phyloP scores from a whole-genome alignment of 495 filamentous ascomycete species.

The Lepidopterella palustris region DNA sequence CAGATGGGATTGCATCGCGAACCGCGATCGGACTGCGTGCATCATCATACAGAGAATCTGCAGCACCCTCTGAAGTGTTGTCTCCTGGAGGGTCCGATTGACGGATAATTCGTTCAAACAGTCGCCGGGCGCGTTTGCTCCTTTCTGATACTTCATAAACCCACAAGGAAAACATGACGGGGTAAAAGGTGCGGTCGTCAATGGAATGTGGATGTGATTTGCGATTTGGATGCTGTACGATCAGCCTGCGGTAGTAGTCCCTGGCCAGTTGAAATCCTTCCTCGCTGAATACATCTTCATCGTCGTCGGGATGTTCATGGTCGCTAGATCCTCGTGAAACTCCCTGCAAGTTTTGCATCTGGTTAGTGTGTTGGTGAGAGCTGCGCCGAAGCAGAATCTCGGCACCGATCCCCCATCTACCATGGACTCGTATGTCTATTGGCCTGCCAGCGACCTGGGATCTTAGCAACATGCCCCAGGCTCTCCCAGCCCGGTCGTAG shows the following conservation, averaged over 20 bases:
- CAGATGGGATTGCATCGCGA: background rate
- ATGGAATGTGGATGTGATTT: conserved; percentile 41
- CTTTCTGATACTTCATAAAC: conserved; percentile 53
- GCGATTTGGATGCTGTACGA: conserved; percentile 58
- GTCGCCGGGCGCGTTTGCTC: conserved; percentile 32
- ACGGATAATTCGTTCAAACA: conserved; percentile 6
- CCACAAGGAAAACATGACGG: conserved; percentile 62
- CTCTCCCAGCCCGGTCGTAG: conserved; percentile 55
- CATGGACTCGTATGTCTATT: conserved; percentile 51
- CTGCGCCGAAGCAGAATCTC: conserved; percentile 50
- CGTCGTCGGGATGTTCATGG: background rate
- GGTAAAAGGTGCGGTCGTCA: conserved; percentile 55
- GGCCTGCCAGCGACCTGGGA: conserved; percentile 44
- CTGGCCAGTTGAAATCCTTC: conserved; percentile 52
- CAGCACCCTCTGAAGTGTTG: conserved; percentile 7
- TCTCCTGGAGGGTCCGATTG: background rate
- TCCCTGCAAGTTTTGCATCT: background rate
- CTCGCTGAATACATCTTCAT: conserved; percentile 37
- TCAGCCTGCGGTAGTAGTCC: conserved; percentile 59
- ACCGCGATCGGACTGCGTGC: background rate
- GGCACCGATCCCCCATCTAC: conserved; percentile 63
- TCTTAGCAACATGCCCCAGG: conserved; percentile 59
- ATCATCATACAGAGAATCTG: conserved; percentile 1
- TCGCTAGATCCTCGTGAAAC: background rate
- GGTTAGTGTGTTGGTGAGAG: background rate